phyloP scores from a whole-genome alignment of 352 stramenopile species.

The Saprolegnia diclina region DNA sequence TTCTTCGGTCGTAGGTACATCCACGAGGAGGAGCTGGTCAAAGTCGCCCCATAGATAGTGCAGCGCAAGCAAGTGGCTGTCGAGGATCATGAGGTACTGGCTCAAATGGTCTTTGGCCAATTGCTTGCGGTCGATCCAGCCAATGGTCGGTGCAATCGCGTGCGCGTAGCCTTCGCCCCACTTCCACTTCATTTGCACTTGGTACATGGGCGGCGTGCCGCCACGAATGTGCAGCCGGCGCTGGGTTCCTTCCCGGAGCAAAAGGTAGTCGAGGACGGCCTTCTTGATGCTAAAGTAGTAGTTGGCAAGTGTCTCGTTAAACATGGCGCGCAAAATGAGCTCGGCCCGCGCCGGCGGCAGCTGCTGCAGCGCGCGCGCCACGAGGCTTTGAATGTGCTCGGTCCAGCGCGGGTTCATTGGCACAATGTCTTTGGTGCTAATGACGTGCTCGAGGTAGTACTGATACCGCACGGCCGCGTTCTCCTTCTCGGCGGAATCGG shows the following conservation, averaged over 20 bases:
- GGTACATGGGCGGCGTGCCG: conserved; percentile 41
- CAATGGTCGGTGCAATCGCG: not conserved
- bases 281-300: conserved; percentile 71
- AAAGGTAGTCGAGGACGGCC: conserved; percentile 64
- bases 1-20: conserved; percentile 35
- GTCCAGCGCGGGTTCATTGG: conserved; percentile 26
- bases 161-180: conserved; percentile 46
- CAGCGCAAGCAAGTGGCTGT: conserved; percentile 45
- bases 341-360: not conserved
- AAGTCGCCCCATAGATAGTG: conserved; percentile 62
- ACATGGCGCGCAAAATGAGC: conserved; percentile 2
- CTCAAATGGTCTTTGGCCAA: conserved; percentile 5
- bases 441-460: conserved; percentile 26
- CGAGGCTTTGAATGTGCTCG: conserved; percentile 19
- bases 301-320: conserved; percentile 32
- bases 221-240: conserved; percentile 44
- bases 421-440: conserved; percentile 24
- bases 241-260: conserved; percentile 40
- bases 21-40: conserved; percentile 41
- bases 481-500: not conserved
- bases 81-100: conserved; percentile 40
- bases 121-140: conserved; percentile 13
- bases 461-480: conserved; percentile 3
- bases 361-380: conserved; percentile 2
- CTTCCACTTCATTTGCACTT: conserved; percentile 51